Base-by-base conservation (phyloP, 768 basidiomycete species). In the Gyrodon lividus region DNA sequence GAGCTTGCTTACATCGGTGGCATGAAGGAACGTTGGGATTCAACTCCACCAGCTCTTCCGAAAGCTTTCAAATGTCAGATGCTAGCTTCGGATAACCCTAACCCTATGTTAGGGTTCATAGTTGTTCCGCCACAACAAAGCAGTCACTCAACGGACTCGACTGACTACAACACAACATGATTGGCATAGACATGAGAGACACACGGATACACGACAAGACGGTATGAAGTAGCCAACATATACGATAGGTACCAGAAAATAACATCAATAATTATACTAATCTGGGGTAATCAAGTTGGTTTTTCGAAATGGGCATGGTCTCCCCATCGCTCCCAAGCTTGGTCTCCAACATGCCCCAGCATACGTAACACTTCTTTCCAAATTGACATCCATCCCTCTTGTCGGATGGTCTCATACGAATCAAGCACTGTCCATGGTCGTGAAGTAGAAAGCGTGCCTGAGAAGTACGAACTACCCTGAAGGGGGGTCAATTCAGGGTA, bases 401-500 rank as follows among this genome's bases (percentile, higher is more conserved):
- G 69, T 46, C 56, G 64, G 28, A 81, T 53, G 35, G 70, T 72
- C 41, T 74, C 68, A 16, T 70, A 64, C 12, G 73, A 64, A 50
- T 75, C 71, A 47, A 55, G 47, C 34, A 69, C 50, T 19, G 76
- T 70, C 70, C 75, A 74, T 28, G 72, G 61, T 54, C 54, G 64
- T 71, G 70, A 62, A 62, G 65, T 56, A 60, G 64, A 60, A 70
- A 65, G 59, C 62, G 70, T 53, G 63, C 72, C 59, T 6, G 55
- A 49, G 41, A 63, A 62, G 50, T 49, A 59, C 47, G 67, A 57
- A 43, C 35, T 53, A 23, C 51, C 59, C 66, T 64, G 70, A 74
- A 78, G 43, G 39, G 84, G 68, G 63, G 87, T 78, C 47, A 89
- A 75, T 60, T 89, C 84, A 14, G 86, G 83, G 63, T 87, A 80